Base-by-base conservation (phyloP, 2,329 filamentous ascomycete genomes). In the Paraconiothyrium sp. region DNA sequence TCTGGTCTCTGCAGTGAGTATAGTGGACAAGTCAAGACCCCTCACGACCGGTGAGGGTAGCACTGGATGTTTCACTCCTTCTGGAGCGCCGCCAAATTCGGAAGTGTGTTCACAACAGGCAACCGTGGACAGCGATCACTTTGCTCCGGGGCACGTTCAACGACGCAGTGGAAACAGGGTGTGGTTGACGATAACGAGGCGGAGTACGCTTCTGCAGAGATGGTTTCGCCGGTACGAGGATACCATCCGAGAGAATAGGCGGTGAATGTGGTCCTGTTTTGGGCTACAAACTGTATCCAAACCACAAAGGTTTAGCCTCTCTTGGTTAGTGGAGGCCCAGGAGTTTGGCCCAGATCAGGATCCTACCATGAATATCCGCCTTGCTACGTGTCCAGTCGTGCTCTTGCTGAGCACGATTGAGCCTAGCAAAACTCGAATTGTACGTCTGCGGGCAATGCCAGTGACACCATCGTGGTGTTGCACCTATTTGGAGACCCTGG, bases 361-460 rank as follows among this genome's bases (percentile, higher is more conserved):
- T 46, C 10, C n/a, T 46, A 20, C 32, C 3, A 41, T 24, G 48
- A n/a, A 24, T 51, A 1, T 55, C 52, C 22, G 52, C 52, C 52
- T 55, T 46, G 39, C 39, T 41, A 55, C 52, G 52, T 46, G 39
- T 55, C 16, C 39, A 30, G 37, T 11, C 7, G 44, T 43, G 14
- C 14, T 43, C 20, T 54, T 20, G 14, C 51, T 32, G 37, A 16
- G 13, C 24, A 46, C 16, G 48, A 51, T 5, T 55, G 27, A 55
- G 52, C 52, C 52, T 55, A 13, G 24, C 24, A 54, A 30, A n/a
- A 20, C 37, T 2, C 24, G 22, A 30, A 39, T 16, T n/a, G 16
- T 30, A 41, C 39, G n/a, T n/a, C 6, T n/a, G 14, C 39, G n/a
- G 14, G 39, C 39, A 41, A 14, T 4, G n/a, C 7, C 39, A 41